A percentile compares a stretch with the other conserved stretches of the same genome.
These are phyloP conservation scores for Coemansia sp. DNA, from an alignment of 192 early-diverging fungal species.

Conservation along the genomic window DNA sequence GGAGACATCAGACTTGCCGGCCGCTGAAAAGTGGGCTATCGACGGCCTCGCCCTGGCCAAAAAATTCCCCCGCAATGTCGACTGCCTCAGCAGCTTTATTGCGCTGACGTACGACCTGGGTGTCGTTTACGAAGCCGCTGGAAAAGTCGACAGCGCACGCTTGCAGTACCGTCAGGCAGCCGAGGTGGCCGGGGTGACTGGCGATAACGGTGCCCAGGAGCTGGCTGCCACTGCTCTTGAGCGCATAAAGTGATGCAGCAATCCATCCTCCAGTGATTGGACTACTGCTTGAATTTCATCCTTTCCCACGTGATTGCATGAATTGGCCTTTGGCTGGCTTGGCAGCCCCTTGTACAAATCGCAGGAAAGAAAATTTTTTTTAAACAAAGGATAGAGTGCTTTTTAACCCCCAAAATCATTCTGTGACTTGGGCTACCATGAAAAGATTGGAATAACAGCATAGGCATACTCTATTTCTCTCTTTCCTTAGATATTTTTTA, in stretches of 20 bases:
- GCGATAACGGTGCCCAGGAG: constrained; percentile 22
- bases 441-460: no score
- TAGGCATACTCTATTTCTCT: not conserved
- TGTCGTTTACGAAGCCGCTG: constrained; percentile 42
- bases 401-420: no score
- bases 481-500: constrained; percentile 5
- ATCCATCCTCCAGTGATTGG: not conserved
- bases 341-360: no score
- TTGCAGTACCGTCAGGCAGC: constrained; percentile 48
- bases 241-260: constrained; percentile 4
- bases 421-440: no score
- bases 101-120: constrained; percentile 48
- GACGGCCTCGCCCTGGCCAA: constrained; percentile 45
- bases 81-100: constrained; percentile 50
- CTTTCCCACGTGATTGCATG: constrained; percentile 5
- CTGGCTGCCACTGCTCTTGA: constrained; percentile 26
- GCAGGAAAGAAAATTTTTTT: no score
- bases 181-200: constrained; percentile 24
- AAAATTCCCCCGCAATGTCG: constrained; percentile 37
- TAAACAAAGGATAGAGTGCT: no score
- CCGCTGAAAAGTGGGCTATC: constrained; percentile 34
- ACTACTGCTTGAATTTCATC: not conserved
- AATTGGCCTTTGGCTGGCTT: no score
- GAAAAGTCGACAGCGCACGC: constrained; percentile 26
- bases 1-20: constrained; percentile 22